Evolutionary conservation across 768 basidiomycete genomes (phyloP).

Genomic region (Lyophyllum semitale): DNA sequence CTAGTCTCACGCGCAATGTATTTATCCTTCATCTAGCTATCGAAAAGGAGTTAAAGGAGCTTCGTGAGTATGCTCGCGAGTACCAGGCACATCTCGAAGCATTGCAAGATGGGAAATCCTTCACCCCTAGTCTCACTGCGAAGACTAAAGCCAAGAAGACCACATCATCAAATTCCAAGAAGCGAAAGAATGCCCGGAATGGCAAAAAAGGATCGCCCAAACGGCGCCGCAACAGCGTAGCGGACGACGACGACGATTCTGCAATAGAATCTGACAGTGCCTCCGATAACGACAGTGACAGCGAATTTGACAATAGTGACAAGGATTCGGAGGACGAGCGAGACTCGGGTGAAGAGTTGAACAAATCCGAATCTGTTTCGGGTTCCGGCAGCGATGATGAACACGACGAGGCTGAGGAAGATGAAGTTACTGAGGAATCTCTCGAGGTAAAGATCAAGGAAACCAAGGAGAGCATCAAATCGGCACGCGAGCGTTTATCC

Average conservation of each 20-base stretch:
- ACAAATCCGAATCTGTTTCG: slow-evolving; percentile 13
- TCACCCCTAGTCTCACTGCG: slow-evolving; percentile 42
- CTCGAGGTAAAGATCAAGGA: slow-evolving; percentile 48
- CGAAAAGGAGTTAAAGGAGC: slow-evolving; percentile 37
- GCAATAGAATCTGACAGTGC: slow-evolving; percentile 28
- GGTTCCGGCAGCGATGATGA: slow-evolving; percentile 25
- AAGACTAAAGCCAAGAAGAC: slow-evolving; percentile 22
- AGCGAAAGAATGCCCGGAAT: slow-evolving; percentile 48
- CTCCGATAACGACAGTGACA: slow-evolving; percentile 23
- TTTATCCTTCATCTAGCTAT: slow-evolving; percentile 30
- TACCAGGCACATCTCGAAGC: slow-evolving; percentile 48
- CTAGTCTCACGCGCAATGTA: neutral
- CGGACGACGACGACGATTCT: slow-evolving; percentile 38
- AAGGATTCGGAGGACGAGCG: slow-evolving; percentile 14
- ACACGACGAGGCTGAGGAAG: slow-evolving; percentile 31
- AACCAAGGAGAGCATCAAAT: slow-evolving; percentile 41
- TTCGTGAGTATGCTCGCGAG: slow-evolving; percentile 38
- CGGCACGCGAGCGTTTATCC: slow-evolving; percentile 34
- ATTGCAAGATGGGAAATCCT: slow-evolving; percentile 44
- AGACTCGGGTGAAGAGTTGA: slow-evolving; percentile 18
- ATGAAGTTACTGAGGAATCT: slow-evolving; percentile 45
- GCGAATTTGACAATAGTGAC: slow-evolving; percentile 20
- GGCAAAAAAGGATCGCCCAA: slow-evolving; percentile 47
- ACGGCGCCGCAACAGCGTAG: slow-evolving; percentile 35
- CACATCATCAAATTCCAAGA: slow-evolving; percentile 31